Percentiles rank a stretch among this genome's conserved stretches.
Evolutionary conservation across 371 early-diverging fungal genomes (phyloP).

Genomic region (Umbelopsis sp.): DNA sequence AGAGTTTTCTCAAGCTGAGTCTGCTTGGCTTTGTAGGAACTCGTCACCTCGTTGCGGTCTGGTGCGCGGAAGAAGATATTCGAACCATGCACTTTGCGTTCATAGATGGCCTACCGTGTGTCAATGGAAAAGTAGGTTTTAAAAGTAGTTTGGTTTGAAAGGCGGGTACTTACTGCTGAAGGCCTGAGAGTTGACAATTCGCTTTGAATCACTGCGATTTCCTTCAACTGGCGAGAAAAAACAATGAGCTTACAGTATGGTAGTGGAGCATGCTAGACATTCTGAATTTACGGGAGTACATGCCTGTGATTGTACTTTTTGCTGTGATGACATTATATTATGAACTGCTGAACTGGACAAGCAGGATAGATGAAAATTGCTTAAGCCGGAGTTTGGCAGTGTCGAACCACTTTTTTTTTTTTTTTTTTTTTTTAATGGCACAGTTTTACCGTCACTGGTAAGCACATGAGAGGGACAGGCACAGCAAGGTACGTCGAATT

Average conservation of each 20-base stretch:
- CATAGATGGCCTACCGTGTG: neutral
- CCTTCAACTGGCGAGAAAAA: conserved; percentile 3
- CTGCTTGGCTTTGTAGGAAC: neutral
- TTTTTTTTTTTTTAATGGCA: too few relatives aligned
- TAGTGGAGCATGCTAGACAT: neutral
- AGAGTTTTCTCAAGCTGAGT: neutral
- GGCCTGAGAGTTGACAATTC: neutral
- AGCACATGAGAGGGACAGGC: too few relatives aligned
- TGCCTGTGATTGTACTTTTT: conserved; percentile 11
- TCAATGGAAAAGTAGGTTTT: neutral
- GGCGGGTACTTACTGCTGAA: neutral
- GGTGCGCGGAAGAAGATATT: neutral
- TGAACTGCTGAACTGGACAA: neutral
- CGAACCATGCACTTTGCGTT: neutral
- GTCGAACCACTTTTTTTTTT: too few relatives aligned
- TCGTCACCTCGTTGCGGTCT: neutral
- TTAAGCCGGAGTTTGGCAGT: too few relatives aligned
- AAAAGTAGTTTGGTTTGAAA: neutral
- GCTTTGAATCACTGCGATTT: conserved; percentile 6
- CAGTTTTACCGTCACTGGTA: too few relatives aligned
- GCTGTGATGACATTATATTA: neutral
- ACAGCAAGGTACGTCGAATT: too few relatives aligned
- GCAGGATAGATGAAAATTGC: too few relatives aligned
- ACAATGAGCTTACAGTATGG: neutral
- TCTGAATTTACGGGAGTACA: neutral